Evolutionary conservation across 768 basidiomycete genomes (phyloP).

Genomic region (Phylloporus arenicola): DNA sequence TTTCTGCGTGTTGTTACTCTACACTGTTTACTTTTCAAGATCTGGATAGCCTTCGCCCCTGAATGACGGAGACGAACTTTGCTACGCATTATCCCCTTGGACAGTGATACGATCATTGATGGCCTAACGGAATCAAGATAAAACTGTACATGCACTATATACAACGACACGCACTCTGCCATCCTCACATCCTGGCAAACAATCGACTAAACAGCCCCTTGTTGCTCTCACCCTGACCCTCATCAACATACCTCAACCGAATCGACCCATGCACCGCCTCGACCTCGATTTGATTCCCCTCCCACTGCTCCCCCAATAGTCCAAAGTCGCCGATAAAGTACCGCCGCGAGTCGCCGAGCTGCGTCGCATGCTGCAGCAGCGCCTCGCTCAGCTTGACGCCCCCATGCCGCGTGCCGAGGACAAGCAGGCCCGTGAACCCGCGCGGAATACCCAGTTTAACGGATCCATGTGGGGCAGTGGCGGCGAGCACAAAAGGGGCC

Average conservation of each 20-base stretch:
- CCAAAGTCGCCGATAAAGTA: conserved; percentile 26
- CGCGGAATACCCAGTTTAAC: conserved; percentile 16
- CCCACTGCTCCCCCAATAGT: conserved; percentile 18
- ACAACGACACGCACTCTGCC: not conserved
- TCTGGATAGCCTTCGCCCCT: too few relatives aligned
- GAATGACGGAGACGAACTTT: too few relatives aligned
- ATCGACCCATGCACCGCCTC: conserved; percentile 17
- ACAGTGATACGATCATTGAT: not conserved
- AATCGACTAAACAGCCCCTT: conserved; percentile 17
- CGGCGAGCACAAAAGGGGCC: conserved; percentile 15
- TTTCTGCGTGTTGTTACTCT: too few relatives aligned
- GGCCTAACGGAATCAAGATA: too few relatives aligned
- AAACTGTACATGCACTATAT: not conserved
- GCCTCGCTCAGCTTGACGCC: conserved; percentile 9
- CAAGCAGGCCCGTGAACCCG: conserved; percentile 19
- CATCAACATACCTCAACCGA: conserved; percentile 18
- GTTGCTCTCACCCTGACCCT: conserved; percentile 2
- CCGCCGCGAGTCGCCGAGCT: conserved; percentile 9
- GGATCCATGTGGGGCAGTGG: conserved; percentile 6
- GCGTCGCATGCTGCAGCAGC: conserved; percentile 15
- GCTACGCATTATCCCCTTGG: not conserved
- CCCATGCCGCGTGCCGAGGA: conserved; percentile 16
- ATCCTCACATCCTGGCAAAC: conserved; percentile 12
- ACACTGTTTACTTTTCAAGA: too few relatives aligned
- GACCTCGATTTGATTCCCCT: conserved; percentile 16